Conservation (phyloP, 257 asterid species). For the Capsicum baccatum region DNA sequence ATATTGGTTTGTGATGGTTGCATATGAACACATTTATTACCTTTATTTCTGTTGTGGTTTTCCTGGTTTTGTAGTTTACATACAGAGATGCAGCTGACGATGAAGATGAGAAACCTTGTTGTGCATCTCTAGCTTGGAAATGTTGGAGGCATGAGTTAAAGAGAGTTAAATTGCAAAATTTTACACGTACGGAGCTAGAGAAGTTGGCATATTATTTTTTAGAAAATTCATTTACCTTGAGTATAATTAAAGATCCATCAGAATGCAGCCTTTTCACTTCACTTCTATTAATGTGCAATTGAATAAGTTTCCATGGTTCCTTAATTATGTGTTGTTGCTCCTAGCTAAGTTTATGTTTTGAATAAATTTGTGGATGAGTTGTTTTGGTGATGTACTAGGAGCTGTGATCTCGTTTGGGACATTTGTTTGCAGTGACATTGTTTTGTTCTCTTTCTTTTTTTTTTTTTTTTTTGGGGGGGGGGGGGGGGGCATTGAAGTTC, state of each 20-base stretch:
- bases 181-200: background rate
- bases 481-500: no score
- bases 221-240: background rate
- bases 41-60: background rate
- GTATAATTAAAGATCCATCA: background rate
- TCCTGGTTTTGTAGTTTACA: background rate
- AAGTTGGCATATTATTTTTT: background rate
- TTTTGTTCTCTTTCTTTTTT: no score
- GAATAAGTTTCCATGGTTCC: no score
- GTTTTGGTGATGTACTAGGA: background rate
- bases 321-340: no score
- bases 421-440: no score
- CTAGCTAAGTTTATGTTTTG: no score
- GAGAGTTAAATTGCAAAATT: background rate
- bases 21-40: background rate
- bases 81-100: background rate
- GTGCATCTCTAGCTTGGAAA: slow-evolving; percentile 6
- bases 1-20: background rate
- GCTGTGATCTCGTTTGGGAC: no score
- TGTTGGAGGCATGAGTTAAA: background rate
- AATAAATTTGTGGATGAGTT: background rate
- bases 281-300: no score
- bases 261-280: no score
- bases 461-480: no score
- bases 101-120: background rate